Conservation (phyloP, 1,284 basidiomycete genomes). For the Marasmius fiardii region DNA sequence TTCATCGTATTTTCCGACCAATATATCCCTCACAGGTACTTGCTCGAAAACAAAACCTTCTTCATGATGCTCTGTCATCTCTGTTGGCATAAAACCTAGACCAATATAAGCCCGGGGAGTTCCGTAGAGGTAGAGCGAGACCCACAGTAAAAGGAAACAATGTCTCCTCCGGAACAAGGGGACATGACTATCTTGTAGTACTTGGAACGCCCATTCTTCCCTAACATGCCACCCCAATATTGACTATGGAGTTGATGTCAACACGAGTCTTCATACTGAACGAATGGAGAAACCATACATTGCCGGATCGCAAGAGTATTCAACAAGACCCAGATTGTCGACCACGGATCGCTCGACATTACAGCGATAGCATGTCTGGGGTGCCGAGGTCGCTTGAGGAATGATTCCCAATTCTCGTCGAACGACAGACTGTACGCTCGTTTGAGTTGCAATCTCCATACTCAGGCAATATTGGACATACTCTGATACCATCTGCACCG, state of each 20-base stretch:
- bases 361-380: constrained; percentile 32
- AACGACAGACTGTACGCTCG: constrained; percentile 22
- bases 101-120: not conserved
- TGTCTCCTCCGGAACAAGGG: constrained; percentile 27
- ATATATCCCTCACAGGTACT: constrained; percentile 27
- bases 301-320: constrained; percentile 28
- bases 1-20: constrained; percentile 26
- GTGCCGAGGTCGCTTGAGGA: constrained; percentile 27
- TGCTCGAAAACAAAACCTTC: constrained; percentile 31
- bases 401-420: constrained; percentile 24
- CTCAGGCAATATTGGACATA: constrained; percentile 11
- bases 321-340: constrained; percentile 26
- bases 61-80: constrained; percentile 28
- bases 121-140: not conserved
- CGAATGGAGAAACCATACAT: constrained; percentile 19
- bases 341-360: constrained; percentile 27
- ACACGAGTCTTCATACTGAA: not conserved
- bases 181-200: constrained; percentile 36
- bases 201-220: constrained; percentile 27
- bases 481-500: constrained; percentile 37
- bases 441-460: not conserved
- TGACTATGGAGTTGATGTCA: constrained; percentile 19
- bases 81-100: constrained; percentile 32
- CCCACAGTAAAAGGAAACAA: constrained; percentile 29
- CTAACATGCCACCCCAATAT: constrained; percentile 28